Evolutionary conservation across 176 grass and related monocot genomes (phyloP).

Genomic region (Elaeis guineensis): DNA sequence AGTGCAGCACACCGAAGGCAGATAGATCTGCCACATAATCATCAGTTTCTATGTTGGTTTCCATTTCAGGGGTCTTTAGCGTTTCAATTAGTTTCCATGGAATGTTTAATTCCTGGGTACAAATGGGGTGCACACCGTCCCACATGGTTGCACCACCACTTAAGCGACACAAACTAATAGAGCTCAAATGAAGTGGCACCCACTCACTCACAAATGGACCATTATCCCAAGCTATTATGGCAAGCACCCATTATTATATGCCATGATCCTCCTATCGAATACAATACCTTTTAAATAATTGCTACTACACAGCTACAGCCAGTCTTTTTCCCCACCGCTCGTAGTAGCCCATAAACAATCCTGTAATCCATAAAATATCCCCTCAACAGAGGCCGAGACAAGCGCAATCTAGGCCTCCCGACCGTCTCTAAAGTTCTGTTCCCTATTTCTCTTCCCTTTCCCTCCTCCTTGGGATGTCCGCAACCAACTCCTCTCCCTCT

Average conservation of each 20-base stretch:
- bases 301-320: slow-evolving; percentile 3
- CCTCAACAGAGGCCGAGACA: slow-evolving; percentile 41
- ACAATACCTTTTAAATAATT: slow-evolving; percentile 29
- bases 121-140: neutral
- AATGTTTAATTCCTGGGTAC: too few species aligned
- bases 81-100: too few species aligned
- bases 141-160: slow-evolving; percentile 29
- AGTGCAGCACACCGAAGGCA: too few species aligned
- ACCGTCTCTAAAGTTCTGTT: slow-evolving; percentile 42
- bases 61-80: too few species aligned
- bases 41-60: too few species aligned
- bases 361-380: neutral
- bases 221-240: slow-evolving; percentile 6
- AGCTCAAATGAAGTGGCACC: slow-evolving; percentile 37
- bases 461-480: slow-evolving; percentile 9
- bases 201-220: slow-evolving; percentile 28
- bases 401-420: slow-evolving; percentile 61
- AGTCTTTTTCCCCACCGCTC: too few species aligned
- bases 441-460: slow-evolving; percentile 19
- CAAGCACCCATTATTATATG: neutral
- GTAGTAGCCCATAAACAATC: too few species aligned
- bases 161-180: slow-evolving; percentile 15
- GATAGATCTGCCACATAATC: too few species aligned
- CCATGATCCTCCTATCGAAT: slow-evolving; percentile 2
- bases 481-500: neutral